These are phyloP conservation scores for Solanum ahanhuiri DNA, from an alignment of 257 asterid species.

Conservation along the genomic window DNA sequence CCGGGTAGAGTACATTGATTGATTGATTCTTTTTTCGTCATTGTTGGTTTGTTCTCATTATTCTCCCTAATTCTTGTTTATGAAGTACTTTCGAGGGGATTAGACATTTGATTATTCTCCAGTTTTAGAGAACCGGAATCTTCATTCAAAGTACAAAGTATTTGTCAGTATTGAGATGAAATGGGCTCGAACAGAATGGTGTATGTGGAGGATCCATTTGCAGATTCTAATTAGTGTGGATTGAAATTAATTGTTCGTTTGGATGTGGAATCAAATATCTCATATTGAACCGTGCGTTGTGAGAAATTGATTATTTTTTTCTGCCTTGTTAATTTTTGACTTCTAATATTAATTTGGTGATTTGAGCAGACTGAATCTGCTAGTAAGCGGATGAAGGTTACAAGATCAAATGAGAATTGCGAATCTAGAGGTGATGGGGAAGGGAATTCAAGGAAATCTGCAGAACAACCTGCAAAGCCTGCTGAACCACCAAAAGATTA, in stretches of 20 bases:
- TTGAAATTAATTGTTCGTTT: not conserved
- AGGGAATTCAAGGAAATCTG: constrained; percentile 17
- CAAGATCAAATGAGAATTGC: not conserved
- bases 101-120: not conserved
- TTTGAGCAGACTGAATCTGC: constrained; percentile 6
- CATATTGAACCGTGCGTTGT: not conserved
- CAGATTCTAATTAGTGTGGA: not conserved
- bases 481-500: constrained; percentile 34
- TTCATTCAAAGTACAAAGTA: not conserved
- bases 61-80: not conserved
- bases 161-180: not conserved
- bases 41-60: not conserved
- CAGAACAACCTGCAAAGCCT: constrained; percentile 18
- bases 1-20: not conserved
- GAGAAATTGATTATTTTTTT: not conserved
- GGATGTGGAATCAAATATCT: not conserved
- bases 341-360: not conserved
- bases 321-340: not conserved
- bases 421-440: constrained; percentile 19
- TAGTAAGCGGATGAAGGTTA: not conserved
- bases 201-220: not conserved
- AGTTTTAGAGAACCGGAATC: not conserved
- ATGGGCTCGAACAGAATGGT: not conserved
- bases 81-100: not conserved
- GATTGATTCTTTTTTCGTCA: not conserved